Evolutionary conservation across 78 protist species (phyloP), one percentile per base, ranked within the genome.

Genomic region (Neovahlkampfia damariscottae): DNA sequence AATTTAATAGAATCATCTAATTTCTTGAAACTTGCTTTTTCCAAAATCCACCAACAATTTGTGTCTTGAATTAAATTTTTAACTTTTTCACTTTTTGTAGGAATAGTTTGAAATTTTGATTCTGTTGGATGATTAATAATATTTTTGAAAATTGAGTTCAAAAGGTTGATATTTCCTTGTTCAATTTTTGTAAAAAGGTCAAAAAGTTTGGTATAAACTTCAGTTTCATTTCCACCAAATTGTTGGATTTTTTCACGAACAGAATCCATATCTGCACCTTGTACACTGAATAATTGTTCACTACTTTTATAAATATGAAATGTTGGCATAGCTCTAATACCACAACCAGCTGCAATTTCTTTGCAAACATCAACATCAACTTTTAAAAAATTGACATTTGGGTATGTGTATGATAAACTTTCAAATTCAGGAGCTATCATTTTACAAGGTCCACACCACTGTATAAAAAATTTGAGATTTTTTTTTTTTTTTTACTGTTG

Each of bases 401-500:
- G 74, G 0, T 31, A 30, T 27, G 41, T 70, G 7, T 1, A 0
- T 10, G 79, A 2, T 19, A 73, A 40, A n/a, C 40, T 50, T 62
- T 37, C 72, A 70, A 31, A 75, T 38, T 0, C 2, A 10, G 79
- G 79, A 8, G 76, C 79, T 67, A 75, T 75, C 28, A 0, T 1
- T 38, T 32, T 58, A 70, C 79, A 75, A 2, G 66, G 66, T 50
- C 19, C 19, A 19, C 19, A 50, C 34, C 19, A n/a, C 19, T 19
- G 19, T n/a, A 19, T n/a, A 50, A 50, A n/a, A 50, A 50, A 19
- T 19, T 19, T 50, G 34, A n/a, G 62, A 50, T n/a, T n/a, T 19
- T 50, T 50, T n/a, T 19, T 50, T 19, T 19, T 0, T 77, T 77
- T 2, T 77, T 74, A 73, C 81, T 27, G 76, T 2, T 19, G 81